These are phyloP conservation scores for Pichia terricola DNA, from an alignment of 1,139 yeast species.

Conservation along the genomic window DNA sequence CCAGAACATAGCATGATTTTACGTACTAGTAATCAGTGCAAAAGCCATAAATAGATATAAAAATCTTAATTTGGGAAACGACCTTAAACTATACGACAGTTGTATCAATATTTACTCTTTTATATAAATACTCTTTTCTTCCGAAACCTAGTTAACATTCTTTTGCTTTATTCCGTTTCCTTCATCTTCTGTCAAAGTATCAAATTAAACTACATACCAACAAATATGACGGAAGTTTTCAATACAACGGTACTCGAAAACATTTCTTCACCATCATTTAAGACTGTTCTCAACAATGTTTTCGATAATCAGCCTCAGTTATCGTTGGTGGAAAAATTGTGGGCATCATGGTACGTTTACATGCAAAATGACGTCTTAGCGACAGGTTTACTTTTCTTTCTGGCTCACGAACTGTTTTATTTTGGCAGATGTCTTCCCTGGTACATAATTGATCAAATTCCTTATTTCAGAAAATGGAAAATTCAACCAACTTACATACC, in stretches of 20 bases:
- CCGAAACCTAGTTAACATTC: too few species aligned
- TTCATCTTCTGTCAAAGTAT: too few species aligned
- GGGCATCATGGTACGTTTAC: constrained; percentile 78
- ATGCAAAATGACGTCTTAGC: constrained; percentile 74
- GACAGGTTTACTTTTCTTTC: constrained; percentile 71
- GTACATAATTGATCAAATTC: constrained; percentile 68
- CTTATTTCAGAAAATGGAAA: constrained; percentile 70
- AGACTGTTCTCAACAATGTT: constrained; percentile 28
- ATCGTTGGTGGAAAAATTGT: constrained; percentile 45
- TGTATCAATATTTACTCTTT: too few species aligned
- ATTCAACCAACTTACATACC: constrained; percentile 79
- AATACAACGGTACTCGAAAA: constrained; percentile 21
- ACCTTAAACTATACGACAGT: too few species aligned
- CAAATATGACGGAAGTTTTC: constrained; percentile 23
- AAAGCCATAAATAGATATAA: too few species aligned
- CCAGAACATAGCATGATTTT: too few species aligned
- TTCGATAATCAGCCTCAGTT: constrained; percentile 31
- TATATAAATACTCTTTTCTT: too few species aligned
- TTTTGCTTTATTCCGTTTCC: not conserved
- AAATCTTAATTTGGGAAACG: too few species aligned
- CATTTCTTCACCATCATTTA: constrained; percentile 21
- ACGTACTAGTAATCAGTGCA: too few species aligned
- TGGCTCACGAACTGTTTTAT: constrained; percentile 71
- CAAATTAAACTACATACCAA: not conserved
- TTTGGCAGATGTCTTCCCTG: constrained; percentile 88